Conservation (phyloP, 495 filamentous ascomycete species). For the Friedmanniomyces simplex region DNA sequence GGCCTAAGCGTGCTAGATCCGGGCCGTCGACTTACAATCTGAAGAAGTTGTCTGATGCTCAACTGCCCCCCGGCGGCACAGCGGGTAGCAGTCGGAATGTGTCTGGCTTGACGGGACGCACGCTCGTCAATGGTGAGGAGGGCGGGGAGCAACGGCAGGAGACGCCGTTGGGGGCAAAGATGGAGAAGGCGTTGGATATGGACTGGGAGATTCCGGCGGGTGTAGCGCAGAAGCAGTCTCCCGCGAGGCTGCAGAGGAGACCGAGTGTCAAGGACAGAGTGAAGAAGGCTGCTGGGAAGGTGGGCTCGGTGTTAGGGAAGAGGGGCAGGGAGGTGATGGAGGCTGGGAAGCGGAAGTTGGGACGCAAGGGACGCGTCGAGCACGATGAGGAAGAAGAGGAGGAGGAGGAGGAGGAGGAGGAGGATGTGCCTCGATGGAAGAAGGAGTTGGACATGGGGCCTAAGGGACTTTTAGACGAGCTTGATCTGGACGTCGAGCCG, state of each 20-base stretch:
- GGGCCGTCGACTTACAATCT: slow-evolving; percentile 27
- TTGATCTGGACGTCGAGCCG: slow-evolving; percentile 36
- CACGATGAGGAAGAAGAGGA: slow-evolving; percentile 7
- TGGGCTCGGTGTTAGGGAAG: slow-evolving; percentile 43
- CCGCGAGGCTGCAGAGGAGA: slow-evolving; percentile 5
- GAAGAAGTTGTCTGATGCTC: slow-evolving; percentile 26
- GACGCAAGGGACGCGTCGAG: slow-evolving; percentile 13
- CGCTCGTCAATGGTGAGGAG: slow-evolving; percentile 16
- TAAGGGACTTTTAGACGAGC: slow-evolving; percentile 18
- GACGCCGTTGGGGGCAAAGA: slow-evolving; percentile 4
- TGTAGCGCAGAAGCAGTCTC: neutral
- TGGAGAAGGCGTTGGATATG: slow-evolving; percentile 8
- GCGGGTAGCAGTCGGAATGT: slow-evolving; percentile 26
- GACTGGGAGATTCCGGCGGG: slow-evolving; percentile 2
- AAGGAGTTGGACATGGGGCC: slow-evolving; percentile 19
- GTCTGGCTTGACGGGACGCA: slow-evolving; percentile 20
- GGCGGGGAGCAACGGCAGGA: neutral
- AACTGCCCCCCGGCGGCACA: slow-evolving; percentile 19
- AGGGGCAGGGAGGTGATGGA: slow-evolving; percentile 38
- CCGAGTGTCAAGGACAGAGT: slow-evolving; percentile 19
- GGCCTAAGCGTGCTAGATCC: slow-evolving; percentile 17
- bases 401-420: slow-evolving; percentile 10
- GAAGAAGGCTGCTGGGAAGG: slow-evolving; percentile 21
- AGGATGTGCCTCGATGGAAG: slow-evolving; percentile 13
- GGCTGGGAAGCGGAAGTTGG: slow-evolving; percentile 33